Base-by-base conservation (phyloP, 2,329 filamentous ascomycete species). In the Colletotrichum brevisporum region DNA sequence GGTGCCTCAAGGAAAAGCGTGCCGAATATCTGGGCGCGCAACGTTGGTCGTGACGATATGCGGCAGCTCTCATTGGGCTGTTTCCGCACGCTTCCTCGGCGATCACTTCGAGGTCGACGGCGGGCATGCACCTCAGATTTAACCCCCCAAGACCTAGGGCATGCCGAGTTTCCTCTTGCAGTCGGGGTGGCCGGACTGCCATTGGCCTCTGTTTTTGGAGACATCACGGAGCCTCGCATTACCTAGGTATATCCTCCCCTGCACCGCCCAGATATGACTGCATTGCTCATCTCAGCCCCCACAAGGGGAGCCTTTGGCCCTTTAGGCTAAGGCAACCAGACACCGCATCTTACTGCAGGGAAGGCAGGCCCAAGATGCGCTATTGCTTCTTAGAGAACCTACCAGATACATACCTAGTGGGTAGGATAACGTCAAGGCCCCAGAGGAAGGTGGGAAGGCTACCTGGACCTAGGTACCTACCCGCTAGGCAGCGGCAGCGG, bases 251-350 rank as follows among this genome's bases (percentile, higher is more conserved):
- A 31, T 66, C 8, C 5, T 18, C 50, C 48, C 51, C 36, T 67
- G 67, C 67, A 67, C 67, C 31, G 67, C 63, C 63, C 36, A 50
- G 63, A 57, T 61, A 62, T 67, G 55, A 69, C 67, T 69, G 56
- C 51, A 67, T 69, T 69, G 51, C 58, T 62, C 45, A 51, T 67
- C 36, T 63, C 52, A 53, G 59, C 52, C 58, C 58, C 52, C 47
- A 64, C 36, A 58, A 48, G 54, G 54, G 21, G 2, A 24, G 21
- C 21, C 21, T 24, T 24, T 24, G 21, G 21, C 21, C 21, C 21
- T 24, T 24, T 24, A 24, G 21, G 24, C 27, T 6, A 18, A 48
- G 45, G 45, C 18, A 48, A 36, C 31, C 31, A 36, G 31, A 36
- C 31, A 36, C 31, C 31, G 31, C 31, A 12, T 36, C 31, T 36